Conservation (phyloP, 345 rosid species). For the Schrenkiella parvula region DNA sequence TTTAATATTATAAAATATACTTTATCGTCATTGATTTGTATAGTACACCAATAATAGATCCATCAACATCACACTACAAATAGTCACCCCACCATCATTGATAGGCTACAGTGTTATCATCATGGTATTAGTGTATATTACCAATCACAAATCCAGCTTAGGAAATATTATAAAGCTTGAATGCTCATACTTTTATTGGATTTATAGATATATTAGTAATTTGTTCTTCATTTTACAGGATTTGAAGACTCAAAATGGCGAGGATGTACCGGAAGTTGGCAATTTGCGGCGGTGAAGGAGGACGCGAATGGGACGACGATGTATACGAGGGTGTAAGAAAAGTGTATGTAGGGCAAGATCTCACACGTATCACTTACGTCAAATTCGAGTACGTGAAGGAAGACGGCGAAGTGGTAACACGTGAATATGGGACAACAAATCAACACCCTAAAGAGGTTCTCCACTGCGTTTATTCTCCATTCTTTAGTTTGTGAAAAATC, state of each 20-base stretch:
- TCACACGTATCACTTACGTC: constrained; percentile 2
- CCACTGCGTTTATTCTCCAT: background rate
- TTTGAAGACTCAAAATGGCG: background rate
- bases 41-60: background rate
- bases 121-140: too few species aligned
- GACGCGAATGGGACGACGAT: too few species aligned
- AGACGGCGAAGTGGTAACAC: constrained; percentile 10
- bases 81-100: background rate
- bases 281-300: too few species aligned
- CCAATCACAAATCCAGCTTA: too few species aligned
- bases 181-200: background rate
- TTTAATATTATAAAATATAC: too few species aligned
- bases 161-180: background rate
- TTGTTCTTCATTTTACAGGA: background rate
- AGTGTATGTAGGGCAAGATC: constrained; percentile 14
- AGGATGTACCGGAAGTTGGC: background rate
- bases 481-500: too few species aligned
- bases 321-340: too few species aligned
- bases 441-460: constrained; percentile 10
- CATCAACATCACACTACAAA: background rate
- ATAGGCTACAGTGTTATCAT: background rate
- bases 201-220: too few species aligned
- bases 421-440: too few species aligned
- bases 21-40: background rate
- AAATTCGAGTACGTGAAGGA: constrained; percentile 21